Conservation (phyloP, 768 basidiomycete species). For the Gelatoporia subvermispora region DNA sequence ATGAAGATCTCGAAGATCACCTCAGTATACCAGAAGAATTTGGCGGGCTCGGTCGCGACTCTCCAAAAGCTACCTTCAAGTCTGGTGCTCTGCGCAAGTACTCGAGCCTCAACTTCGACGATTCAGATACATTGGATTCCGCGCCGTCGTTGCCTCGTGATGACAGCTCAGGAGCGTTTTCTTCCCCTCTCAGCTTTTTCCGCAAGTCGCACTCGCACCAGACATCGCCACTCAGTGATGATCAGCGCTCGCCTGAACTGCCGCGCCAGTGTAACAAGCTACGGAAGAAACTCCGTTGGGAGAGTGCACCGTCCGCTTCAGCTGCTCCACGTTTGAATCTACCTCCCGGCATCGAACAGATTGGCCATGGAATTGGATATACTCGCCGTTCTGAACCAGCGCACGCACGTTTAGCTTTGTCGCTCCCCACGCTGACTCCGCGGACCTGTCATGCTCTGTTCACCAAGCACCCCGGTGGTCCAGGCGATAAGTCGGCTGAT, state of each 20-base stretch:
- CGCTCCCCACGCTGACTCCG: slow-evolving; percentile 13
- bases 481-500: neutral
- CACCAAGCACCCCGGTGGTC: neutral
- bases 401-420: slow-evolving; percentile 4
- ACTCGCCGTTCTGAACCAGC: slow-evolving; percentile 12
- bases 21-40: slow-evolving; percentile 10
- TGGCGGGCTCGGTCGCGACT: neutral
- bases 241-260: slow-evolving; percentile 24
- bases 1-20: neutral
- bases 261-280: slow-evolving; percentile 36
- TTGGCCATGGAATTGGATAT: slow-evolving; percentile 30
- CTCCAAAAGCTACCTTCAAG: slow-evolving; percentile 2
- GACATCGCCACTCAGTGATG: slow-evolving; percentile 31
- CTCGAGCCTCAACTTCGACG: slow-evolving; percentile 22
- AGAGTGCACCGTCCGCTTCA: slow-evolving; percentile 25
- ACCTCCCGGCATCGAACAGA: slow-evolving; percentile 31
- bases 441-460: slow-evolving; percentile 17
- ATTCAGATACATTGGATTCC: slow-evolving; percentile 17
- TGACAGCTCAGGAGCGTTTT: slow-evolving; percentile 4
- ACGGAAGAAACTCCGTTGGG: slow-evolving; percentile 32
- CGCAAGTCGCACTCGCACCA: slow-evolving; percentile 13
- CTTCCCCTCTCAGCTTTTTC: slow-evolving; percentile 1
- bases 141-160: slow-evolving; percentile 1
- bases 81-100: slow-evolving; percentile 20
- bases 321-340: slow-evolving; percentile 30